These are phyloP conservation scores for Condylostoma magnum DNA, from an alignment of 169 alveolate species.

Conservation along the genomic window DNA sequence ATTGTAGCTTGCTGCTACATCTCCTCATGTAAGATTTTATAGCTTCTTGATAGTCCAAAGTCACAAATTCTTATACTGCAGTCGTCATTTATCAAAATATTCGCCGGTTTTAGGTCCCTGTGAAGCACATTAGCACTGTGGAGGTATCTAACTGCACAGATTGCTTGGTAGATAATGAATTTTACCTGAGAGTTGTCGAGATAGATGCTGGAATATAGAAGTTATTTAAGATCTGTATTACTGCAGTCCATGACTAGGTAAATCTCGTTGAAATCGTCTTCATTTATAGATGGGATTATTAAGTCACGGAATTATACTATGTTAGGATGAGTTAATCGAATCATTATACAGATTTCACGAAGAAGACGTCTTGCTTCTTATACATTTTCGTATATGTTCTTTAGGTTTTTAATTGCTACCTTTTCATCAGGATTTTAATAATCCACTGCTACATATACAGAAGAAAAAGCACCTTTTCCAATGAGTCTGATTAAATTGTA, in stretches of 20 bases:
- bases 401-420: conserved; percentile 95
- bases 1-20: background rate
- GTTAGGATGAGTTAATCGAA: conserved; percentile 49
- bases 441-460: too few species aligned
- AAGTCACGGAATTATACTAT: conserved; percentile 58
- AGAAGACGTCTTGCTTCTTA: conserved; percentile 71
- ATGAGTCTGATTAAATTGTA: too few species aligned
- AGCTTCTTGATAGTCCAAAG: conserved; percentile 49
- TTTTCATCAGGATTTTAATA: conserved; percentile 33
- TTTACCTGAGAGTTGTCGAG: conserved; percentile 47
- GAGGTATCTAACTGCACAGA: conserved; percentile 58
- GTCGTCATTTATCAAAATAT: conserved; percentile 67
- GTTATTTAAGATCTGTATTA: conserved; percentile 56
- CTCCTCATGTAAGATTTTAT: background rate
- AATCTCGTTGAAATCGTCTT: conserved; percentile 53
- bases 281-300: conserved; percentile 42
- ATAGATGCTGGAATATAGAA: conserved; percentile 41
- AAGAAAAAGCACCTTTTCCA: too few species aligned
- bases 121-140: conserved; percentile 68
- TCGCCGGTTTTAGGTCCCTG: conserved; percentile 84
- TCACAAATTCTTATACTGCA: conserved; percentile 68
- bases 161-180: conserved; percentile 51
- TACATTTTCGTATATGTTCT: conserved; percentile 85
- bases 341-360: conserved; percentile 64
- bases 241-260: conserved; percentile 61